These are phyloP conservation scores for Hibiscus tridactylites DNA, from an alignment of 345 rosid genomes.

Conservation along the genomic window DNA sequence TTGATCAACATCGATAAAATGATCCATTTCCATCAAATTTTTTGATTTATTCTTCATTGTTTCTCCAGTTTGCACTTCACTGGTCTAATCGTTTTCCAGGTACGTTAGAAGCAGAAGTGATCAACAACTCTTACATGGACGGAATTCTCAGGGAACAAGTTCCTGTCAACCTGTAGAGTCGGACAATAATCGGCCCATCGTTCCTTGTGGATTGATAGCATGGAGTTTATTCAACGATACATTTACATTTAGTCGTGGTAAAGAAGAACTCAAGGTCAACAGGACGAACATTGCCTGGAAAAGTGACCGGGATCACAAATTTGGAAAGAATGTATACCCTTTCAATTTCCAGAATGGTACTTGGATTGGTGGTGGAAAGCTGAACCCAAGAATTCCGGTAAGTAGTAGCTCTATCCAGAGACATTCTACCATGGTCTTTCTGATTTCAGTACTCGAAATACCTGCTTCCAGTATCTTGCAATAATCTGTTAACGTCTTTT, in stretches of 20 bases:
- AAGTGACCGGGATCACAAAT: conserved; percentile 75
- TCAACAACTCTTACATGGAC: conserved; percentile 59
- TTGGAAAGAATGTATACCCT: conserved; percentile 73
- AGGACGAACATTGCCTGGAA: conserved; percentile 69
- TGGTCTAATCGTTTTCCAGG: conserved; percentile 26
- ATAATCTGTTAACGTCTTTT: background rate
- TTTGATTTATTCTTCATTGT: background rate
- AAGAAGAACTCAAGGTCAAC: conserved; percentile 32
- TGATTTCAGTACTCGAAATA: background rate
- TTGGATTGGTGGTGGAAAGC: conserved; percentile 62
- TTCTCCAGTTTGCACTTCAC: background rate
- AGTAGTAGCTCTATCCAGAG: conserved; percentile 12
- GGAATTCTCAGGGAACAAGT: conserved; percentile 36
- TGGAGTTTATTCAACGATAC: conserved; percentile 93
- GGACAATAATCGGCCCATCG: conserved; percentile 47
- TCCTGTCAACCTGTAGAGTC: conserved; percentile 63
- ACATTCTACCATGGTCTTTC: background rate
- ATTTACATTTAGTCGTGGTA: conserved; percentile 42
- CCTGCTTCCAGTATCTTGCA: background rate
- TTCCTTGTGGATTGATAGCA: conserved; percentile 77
- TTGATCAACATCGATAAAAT: conserved; percentile 2
- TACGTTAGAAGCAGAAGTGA: conserved; percentile 84
- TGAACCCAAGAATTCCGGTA: conserved; percentile 59
- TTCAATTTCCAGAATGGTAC: conserved; percentile 71
- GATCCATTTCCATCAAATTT: background rate